Percentiles rank a stretch among this genome's conserved stretches.
These are phyloP conservation scores for Castanea mollissima DNA, from an alignment of 306 rosid genomes.

Conservation along the genomic window DNA sequence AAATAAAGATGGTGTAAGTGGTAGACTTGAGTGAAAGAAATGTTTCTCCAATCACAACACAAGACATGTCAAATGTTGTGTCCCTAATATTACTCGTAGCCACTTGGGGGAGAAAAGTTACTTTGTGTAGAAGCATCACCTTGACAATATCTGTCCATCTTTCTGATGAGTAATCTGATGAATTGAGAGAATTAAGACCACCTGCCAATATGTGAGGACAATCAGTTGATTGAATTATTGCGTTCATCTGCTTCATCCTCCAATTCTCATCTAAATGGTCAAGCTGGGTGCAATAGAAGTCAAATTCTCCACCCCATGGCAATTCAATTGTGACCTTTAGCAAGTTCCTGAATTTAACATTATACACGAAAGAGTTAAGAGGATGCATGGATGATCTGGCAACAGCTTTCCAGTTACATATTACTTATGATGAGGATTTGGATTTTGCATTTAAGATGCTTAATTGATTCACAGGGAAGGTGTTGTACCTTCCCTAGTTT, in stretches of 20 bases:
- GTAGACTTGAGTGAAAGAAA: no score
- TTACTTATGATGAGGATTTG: background rate
- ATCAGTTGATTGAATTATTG: conserved; percentile 61
- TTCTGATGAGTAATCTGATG: conserved; percentile 64
- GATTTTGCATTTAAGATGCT: background rate
- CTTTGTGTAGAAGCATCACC: conserved; percentile 30
- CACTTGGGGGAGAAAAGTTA: background rate
- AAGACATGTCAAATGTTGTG: no score
- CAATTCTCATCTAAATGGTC: conserved; percentile 89
- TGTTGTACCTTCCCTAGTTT: background rate
- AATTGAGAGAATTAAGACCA: conserved; percentile 68
- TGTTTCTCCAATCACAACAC: no score
- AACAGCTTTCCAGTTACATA: background rate
- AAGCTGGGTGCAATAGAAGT: conserved; percentile 78
- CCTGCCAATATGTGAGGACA: conserved; percentile 79
- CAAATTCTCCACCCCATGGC: conserved; percentile 79
- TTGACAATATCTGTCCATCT: conserved; percentile 76
- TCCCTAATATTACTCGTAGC: no score
- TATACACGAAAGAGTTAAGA: conserved; percentile 10
- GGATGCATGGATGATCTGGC: background rate
- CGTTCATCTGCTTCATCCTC: conserved; percentile 87
- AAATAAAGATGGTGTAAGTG: no score
- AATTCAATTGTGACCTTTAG: conserved; percentile 77
- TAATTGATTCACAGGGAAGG: background rate
- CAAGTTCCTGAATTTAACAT: conserved; percentile 52